Evolutionary conservation across 2,329 filamentous ascomycete species (phyloP), one percentile per base, ranked within the genome.

Genomic region (Penicillium sclerotiorum): DNA sequence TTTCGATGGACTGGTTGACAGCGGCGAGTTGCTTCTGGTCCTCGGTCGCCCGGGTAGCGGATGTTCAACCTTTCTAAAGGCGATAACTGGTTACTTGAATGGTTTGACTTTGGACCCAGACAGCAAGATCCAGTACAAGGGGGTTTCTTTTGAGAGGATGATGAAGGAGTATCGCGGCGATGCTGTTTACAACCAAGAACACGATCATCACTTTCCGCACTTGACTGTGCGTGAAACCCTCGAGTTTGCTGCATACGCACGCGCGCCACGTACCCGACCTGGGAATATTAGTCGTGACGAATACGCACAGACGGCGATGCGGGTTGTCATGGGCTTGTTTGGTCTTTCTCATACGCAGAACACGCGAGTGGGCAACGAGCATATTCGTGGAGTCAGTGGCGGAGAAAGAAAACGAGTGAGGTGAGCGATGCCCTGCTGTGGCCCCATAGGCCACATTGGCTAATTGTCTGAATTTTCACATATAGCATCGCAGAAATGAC

Each of bases 351-450:
- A 90, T 61, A 89, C 86, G 0, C 82, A 83, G 61, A 76, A 88
- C 58, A 90, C 88, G 0, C 75, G 83, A 1, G 86, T 90, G 2
- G 88, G 87, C 8, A 64, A 67, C 23, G 63, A 66, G 47, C 67
- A 62, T 32, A 66, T 68, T 22, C 57, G 86, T 21, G 88, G 88
- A 59, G 84, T 91, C 0, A 87, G 84, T 30, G 88, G 88, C 54
- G 88, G 88, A 45, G 88, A 91, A 69, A 75, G 87, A 32, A 90
- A 90, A 63, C 84, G 87, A 51, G 86, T 89, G 1, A 86, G 83
- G 0, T n/a, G n/a, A n/a, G n/a, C n/a, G n/a, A n/a, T n/a, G n/a
- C n/a, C n/a, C n/a, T n/a, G n/a, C n/a, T n/a, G n/a, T n/a, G n/a
- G n/a, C n/a, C n/a, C n/a, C n/a, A n/a, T n/a, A n/a, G n/a, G n/a